A percentile compares a stretch with the other conserved stretches of the same genome.
Conservation (phyloP, 129 eudicot genomes). For the Ambrosia trifida region DNA sequence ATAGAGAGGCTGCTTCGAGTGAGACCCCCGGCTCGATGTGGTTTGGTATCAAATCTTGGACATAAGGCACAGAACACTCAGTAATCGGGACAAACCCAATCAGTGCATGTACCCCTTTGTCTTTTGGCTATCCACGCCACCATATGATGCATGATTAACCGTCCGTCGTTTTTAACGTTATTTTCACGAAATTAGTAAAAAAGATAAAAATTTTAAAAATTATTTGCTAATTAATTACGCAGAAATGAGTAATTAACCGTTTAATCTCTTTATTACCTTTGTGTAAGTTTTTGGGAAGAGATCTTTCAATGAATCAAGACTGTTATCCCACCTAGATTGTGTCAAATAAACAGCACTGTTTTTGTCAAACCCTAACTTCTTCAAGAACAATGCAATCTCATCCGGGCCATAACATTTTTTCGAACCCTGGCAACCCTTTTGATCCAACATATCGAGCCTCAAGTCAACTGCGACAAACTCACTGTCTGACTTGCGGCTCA, state of each 20-base stretch:
- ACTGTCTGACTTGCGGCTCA: slow-evolving; percentile 79
- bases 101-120: too few species aligned
- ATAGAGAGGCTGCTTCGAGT: too few species aligned
- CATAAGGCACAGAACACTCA: too few species aligned
- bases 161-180: too few species aligned
- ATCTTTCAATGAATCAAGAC: slow-evolving; percentile 74
- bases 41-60: too few species aligned
- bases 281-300: slow-evolving; percentile 90
- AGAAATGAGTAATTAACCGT: slow-evolving; percentile 7
- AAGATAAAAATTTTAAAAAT: too few species aligned
- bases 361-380: slow-evolving; percentile 68
- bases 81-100: too few species aligned
- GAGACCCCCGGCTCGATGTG: too few species aligned
- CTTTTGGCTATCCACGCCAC: too few species aligned
- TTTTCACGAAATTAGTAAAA: too few species aligned
- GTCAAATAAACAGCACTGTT: slow-evolving; percentile 84
- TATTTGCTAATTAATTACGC: neutral
- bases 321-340: slow-evolving; percentile 88
- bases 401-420: slow-evolving; percentile 77
- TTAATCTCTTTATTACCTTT: slow-evolving; percentile 50
- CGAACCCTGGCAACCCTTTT: slow-evolving; percentile 81
- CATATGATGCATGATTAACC: too few species aligned
- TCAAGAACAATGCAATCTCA: slow-evolving; percentile 77
- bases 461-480: slow-evolving; percentile 86
- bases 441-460: slow-evolving; percentile 81